Percentiles rank a stretch among this genome's conserved stretches.
phyloP scores from a whole-genome alignment of 768 basidiomycete species.

The Boletus rex-veris region DNA sequence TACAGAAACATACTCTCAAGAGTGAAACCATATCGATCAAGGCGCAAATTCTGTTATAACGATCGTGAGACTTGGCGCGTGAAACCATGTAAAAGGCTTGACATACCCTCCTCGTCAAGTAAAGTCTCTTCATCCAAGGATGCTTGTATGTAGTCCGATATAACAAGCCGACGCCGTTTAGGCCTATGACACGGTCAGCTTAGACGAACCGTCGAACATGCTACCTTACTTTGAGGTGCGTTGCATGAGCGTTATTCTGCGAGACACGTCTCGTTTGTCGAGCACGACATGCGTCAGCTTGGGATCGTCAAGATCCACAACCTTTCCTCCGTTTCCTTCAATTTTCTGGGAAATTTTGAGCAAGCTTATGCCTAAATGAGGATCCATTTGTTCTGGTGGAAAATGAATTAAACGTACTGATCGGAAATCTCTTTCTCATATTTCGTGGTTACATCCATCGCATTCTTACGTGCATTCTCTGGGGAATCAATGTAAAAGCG shows the following conservation, averaged over 20 bases:
- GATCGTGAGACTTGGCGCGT: slow-evolving; percentile 1
- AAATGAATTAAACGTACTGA: slow-evolving; percentile 41
- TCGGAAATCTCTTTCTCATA: slow-evolving; percentile 49
- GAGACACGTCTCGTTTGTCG: slow-evolving; percentile 76
- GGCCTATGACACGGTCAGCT: slow-evolving; percentile 48
- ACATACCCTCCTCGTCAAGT: slow-evolving; percentile 74
- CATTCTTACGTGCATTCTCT: slow-evolving; percentile 63
- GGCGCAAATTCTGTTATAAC: slow-evolving; percentile 23
- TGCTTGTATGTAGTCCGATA: slow-evolving; percentile 72
- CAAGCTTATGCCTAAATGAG: slow-evolving; percentile 44
- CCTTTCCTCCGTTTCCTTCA: slow-evolving; percentile 64
- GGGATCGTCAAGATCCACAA: slow-evolving; percentile 66
- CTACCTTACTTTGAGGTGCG: slow-evolving; percentile 63
- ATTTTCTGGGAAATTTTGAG: slow-evolving; percentile 49
- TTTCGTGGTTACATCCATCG: slow-evolving; percentile 55
- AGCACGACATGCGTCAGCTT: slow-evolving; percentile 85
- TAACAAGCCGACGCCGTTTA: slow-evolving; percentile 72
- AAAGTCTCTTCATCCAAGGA: slow-evolving; percentile 83
- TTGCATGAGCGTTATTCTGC: slow-evolving; percentile 66
- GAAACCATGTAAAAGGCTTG: not conserved
- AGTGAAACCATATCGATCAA: slow-evolving; percentile 4
- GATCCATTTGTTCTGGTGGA: not conserved
- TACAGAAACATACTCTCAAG: no score
- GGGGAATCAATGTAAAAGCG: slow-evolving; percentile 88
- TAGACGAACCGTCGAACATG: not conserved